Conservation (phyloP, 1,139 yeast species). For the Candida albicans region DNA sequence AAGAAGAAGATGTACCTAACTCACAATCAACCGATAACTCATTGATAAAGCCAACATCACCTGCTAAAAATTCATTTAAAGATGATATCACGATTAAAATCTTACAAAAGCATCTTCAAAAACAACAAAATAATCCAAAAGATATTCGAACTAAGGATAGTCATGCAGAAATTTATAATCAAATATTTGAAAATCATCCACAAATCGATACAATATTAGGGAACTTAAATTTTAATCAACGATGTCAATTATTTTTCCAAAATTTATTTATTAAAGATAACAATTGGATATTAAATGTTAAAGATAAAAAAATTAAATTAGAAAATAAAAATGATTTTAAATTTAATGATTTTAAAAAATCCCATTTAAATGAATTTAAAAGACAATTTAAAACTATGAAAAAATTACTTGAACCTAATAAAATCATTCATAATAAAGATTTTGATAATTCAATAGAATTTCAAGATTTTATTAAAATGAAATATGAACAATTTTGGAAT, state of each 20-base stretch:
- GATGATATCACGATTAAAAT: slow-evolving; percentile 12
- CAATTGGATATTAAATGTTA: slow-evolving; percentile 32
- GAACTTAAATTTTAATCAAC: slow-evolving; percentile 19
- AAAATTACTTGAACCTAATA: slow-evolving; percentile 12
- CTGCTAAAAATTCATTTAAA: slow-evolving; percentile 4
- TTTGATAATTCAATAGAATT: slow-evolving; percentile 16
- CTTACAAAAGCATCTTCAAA: slow-evolving; percentile 10
- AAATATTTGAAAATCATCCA: slow-evolving; percentile 14
- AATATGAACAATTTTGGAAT: slow-evolving; percentile 16
- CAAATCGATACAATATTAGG: slow-evolving; percentile 16
- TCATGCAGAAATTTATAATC: slow-evolving; percentile 14
- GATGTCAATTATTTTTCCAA: slow-evolving; percentile 35
- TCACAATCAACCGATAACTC: neutral
- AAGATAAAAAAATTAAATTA: slow-evolving; percentile 19
- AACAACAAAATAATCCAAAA: slow-evolving; percentile 4
- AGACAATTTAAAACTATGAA: slow-evolving; percentile 13
- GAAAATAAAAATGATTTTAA: slow-evolving; percentile 20
- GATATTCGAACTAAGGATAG: slow-evolving; percentile 12
- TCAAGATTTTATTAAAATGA: slow-evolving; percentile 18
- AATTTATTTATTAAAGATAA: slow-evolving; percentile 24
- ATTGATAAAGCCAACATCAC: neutral
- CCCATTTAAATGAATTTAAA: slow-evolving; percentile 18
- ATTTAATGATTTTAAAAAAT: slow-evolving; percentile 16
- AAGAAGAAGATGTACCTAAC: neutral
- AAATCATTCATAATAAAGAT: slow-evolving; percentile 12